Evolutionary conservation across 257 asterid genomes (phyloP).

Genomic region (Gynochthodes officinalis): DNA sequence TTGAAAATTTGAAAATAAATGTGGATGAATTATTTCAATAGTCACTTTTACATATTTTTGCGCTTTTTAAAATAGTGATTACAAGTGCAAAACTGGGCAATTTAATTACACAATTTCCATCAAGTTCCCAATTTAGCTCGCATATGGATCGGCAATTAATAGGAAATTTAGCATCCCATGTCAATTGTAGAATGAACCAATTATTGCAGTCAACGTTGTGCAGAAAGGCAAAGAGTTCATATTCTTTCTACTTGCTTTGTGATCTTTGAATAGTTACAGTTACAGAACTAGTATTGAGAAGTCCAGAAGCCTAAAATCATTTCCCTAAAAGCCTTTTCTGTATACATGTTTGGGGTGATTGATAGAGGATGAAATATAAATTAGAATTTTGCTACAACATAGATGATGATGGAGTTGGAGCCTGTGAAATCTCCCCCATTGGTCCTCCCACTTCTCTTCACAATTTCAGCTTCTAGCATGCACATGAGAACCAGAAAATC

Average conservation of each 20-base stretch:
- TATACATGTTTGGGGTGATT: conserved; percentile 6
- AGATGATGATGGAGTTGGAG: not conserved
- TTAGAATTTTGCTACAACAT: conserved; percentile 13
- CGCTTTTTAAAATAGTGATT: too few species aligned
- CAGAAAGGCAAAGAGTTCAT: not conserved
- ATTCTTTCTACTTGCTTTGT: not conserved
- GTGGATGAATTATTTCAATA: too few species aligned
- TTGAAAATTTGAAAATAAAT: too few species aligned
- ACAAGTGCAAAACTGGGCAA: too few species aligned
- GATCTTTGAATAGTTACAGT: conserved; percentile 1
- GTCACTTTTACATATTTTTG: too few species aligned
- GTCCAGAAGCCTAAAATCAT: not conserved
- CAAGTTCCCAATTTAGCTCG: not conserved
- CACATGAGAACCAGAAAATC: conserved; percentile 1
- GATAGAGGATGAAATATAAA: not conserved
- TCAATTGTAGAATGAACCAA: not conserved
- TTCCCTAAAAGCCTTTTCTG: not conserved
- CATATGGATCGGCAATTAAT: not conserved
- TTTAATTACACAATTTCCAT: too few species aligned
- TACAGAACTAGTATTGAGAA: not conserved
- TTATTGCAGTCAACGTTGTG: not conserved
- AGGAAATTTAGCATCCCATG: not conserved
- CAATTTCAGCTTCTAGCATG: not conserved
- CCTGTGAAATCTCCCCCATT: not conserved
- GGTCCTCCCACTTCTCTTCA: not conserved